Evolutionary conservation across 2,329 filamentous ascomycete species (phyloP).

Genomic region (Nemania sp.): DNA sequence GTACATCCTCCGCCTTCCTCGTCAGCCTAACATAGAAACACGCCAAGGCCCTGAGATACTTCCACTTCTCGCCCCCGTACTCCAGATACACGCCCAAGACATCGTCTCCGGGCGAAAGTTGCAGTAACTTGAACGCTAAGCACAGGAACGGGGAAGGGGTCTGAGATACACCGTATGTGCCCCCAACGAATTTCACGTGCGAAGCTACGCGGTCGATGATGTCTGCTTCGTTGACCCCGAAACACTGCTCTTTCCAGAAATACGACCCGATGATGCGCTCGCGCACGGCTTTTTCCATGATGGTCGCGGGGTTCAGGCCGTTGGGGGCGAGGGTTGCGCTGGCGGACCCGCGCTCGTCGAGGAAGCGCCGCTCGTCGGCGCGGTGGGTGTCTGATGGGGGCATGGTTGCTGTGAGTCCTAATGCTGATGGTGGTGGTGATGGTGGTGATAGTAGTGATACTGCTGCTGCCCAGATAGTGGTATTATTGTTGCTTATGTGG

Average conservation of each 20-base stretch:
- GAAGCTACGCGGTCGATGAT: slow-evolving; percentile 89
- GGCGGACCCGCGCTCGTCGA: slow-evolving; percentile 86
- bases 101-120: slow-evolving; percentile 78
- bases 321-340: slow-evolving; percentile 77
- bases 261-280: slow-evolving; percentile 95
- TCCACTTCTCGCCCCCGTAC: slow-evolving; percentile 75
- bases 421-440: too few relatives aligned
- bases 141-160: slow-evolving; percentile 92
- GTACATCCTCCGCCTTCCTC: slow-evolving; percentile 79
- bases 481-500: too few relatives aligned
- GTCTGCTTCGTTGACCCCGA: slow-evolving; percentile 83
- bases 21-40: slow-evolving; percentile 94
- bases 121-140: slow-evolving; percentile 90
- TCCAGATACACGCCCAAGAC: slow-evolving; percentile 80
- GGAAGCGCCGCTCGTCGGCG: slow-evolving; percentile 79
- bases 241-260: slow-evolving; percentile 99
- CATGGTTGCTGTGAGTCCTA: slow-evolving; percentile 22
- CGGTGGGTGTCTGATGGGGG: slow-evolving; percentile 55
- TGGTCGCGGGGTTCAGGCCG: slow-evolving; percentile 90
- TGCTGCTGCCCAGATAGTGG: too few relatives aligned
- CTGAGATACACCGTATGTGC: slow-evolving; percentile 82
- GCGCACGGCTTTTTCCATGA: slow-evolving; percentile 93
- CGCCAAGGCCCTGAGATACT: slow-evolving; percentile 86
- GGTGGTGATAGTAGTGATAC: too few relatives aligned
- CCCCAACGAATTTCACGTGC: slow-evolving; percentile 79